phyloP scores from a whole-genome alignment of 2,329 filamentous ascomycete genomes.

The Talaromyces piceae region DNA sequence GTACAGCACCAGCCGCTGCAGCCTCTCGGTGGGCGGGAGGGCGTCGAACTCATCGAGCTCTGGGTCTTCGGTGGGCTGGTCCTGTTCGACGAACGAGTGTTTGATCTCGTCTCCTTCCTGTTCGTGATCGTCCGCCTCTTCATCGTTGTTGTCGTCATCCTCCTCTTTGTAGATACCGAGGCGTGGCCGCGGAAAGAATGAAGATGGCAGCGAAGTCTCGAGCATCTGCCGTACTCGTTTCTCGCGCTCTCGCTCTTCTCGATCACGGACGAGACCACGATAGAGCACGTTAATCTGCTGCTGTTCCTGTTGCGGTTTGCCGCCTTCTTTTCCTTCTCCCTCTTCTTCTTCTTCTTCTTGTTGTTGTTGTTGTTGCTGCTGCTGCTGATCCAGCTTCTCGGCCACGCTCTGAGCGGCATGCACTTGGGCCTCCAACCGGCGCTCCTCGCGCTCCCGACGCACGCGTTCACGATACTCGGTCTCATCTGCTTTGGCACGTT shows the following conservation, averaged over 20 bases:
- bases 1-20: constrained; percentile 60
- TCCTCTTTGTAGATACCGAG: constrained; percentile 42
- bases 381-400: constrained; percentile 69
- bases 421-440: constrained; percentile 60
- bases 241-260: constrained; percentile 52
- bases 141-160: constrained; percentile 55
- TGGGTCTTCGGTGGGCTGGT: constrained; percentile 58
- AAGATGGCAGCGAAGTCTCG: constrained; percentile 19
- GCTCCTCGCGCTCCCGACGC: constrained; percentile 61
- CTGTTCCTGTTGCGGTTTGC: not conserved
- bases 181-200: constrained; percentile 29
- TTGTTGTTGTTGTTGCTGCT: too few species aligned
- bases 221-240: constrained; percentile 26
- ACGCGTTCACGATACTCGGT: constrained; percentile 67
- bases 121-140: constrained; percentile 57
- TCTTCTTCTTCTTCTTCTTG: not conserved
- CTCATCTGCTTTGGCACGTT: constrained; percentile 57
- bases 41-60: constrained; percentile 75
- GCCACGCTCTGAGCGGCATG: constrained; percentile 74
- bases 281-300: constrained; percentile 68
- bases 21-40: constrained; percentile 57
- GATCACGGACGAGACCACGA: constrained; percentile 62
- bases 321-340: not conserved
- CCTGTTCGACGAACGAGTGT: constrained; percentile 40
- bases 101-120: constrained; percentile 25